Conservation (phyloP, 345 rosid species). For the Syzygium grande region DNA sequence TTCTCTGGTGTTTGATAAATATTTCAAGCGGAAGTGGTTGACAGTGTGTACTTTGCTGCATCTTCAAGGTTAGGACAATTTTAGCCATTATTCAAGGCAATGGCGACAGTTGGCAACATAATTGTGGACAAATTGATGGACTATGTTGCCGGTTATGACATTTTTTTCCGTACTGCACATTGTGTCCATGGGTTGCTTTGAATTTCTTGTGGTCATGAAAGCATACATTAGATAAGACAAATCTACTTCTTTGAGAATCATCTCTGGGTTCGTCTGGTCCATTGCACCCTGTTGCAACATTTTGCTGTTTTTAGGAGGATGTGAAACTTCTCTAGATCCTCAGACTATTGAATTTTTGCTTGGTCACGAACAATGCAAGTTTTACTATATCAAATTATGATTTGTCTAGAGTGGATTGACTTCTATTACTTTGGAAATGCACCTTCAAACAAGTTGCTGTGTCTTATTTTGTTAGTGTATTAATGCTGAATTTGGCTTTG, state of each 20-base stretch:
- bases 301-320: not conserved
- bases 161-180: not conserved
- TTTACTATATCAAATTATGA: not conserved
- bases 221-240: not conserved
- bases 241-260: not conserved
- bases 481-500: not conserved
- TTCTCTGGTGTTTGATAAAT: not conserved
- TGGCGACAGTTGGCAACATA: not conserved
- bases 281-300: not conserved
- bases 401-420: not conserved
- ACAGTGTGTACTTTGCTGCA: not conserved
- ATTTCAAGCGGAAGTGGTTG: not conserved
- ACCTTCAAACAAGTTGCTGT: not conserved
- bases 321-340: not conserved
- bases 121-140: not conserved
- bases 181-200: not conserved
- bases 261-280: not conserved
- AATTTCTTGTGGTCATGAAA: not conserved
- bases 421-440: not conserved
- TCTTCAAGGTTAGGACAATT: not conserved
- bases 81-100: not conserved
- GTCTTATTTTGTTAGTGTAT: not conserved
- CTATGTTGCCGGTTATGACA: not conserved
- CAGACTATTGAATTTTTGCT: not conserved
- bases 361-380: not conserved